Conservation (phyloP, 176 grass and related monocot genomes). For the Aegilops bicornis region DNA sequence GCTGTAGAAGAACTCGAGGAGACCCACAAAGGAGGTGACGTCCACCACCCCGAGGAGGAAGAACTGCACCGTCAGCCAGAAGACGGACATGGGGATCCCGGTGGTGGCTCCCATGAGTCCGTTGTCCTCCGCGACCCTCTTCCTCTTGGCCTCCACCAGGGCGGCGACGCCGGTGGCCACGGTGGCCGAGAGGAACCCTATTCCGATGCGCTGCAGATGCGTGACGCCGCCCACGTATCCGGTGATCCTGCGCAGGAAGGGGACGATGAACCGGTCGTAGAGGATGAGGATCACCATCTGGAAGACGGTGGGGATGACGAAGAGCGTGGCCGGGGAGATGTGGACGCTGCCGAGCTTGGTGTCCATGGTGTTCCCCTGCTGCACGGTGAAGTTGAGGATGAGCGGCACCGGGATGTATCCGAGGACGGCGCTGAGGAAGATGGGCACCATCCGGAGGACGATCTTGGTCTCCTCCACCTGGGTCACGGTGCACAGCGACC, state of each 20-base stretch:
- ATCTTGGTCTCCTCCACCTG: conserved; percentile 95
- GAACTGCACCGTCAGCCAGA: conserved; percentile 73
- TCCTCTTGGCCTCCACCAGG: conserved; percentile 55
- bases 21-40: conserved; percentile 85
- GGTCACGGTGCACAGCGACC: conserved; percentile 56
- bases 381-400: conserved; percentile 68
- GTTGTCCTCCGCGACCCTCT: conserved; percentile 23
- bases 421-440: conserved; percentile 65
- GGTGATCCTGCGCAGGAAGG: conserved; percentile 44
- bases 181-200: conserved; percentile 51
- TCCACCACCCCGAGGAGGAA: conserved; percentile 78
- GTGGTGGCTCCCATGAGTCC: conserved; percentile 19
- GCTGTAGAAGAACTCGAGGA: conserved; percentile 88
- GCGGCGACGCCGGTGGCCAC: conserved; percentile 58
- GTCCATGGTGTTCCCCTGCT: conserved; percentile 93
- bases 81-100: conserved; percentile 64
- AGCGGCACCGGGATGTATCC: conserved; percentile 55
- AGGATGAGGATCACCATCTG: conserved; percentile 69
- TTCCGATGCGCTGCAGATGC: conserved; percentile 64
- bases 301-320: conserved; percentile 69
- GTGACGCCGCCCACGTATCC: conserved; percentile 70
- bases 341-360: conserved; percentile 48
- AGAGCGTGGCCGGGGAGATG: conserved; percentile 69
- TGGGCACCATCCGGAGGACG: conserved; percentile 67
- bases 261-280: conserved; percentile 71